Conservation (phyloP, 2,329 filamentous ascomycete species). For the Sclerotinia spermophila region DNA sequence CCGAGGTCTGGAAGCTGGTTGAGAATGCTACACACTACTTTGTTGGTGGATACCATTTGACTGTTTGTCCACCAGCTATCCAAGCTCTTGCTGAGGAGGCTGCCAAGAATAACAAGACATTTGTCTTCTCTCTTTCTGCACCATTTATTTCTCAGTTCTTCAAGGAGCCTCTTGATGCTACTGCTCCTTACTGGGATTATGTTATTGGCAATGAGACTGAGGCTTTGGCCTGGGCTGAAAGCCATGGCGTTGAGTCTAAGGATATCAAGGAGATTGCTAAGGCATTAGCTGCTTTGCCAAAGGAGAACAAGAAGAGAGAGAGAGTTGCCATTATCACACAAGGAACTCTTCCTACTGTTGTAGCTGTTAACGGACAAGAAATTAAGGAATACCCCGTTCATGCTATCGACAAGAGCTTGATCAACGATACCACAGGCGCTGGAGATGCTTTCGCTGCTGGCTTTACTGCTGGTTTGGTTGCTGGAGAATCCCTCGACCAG, state of each 20-base stretch:
- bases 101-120: conserved; percentile 82
- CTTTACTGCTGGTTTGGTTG: conserved; percentile 82
- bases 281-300: conserved; percentile 81
- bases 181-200: conserved; percentile 90
- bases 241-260: conserved; percentile 69
- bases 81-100: conserved; percentile 88
- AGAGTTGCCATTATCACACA: conserved; percentile 91
- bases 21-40: conserved; percentile 88
- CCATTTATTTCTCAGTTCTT: conserved; percentile 98
- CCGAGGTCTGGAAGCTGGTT: conserved; percentile 87
- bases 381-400: conserved; percentile 79
- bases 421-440: conserved; percentile 95
- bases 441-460: conserved; percentile 96
- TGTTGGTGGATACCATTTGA: conserved; percentile 95
- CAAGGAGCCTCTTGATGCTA: conserved; percentile 88
- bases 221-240: conserved; percentile 80
- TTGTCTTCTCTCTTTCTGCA: conserved; percentile 87
- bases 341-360: conserved; percentile 84
- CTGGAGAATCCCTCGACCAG: conserved; percentile 75
- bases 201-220: conserved; percentile 97
- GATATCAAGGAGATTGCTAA: conserved; percentile 83
- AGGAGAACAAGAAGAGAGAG: conserved; percentile 82
- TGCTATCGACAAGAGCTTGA: conserved; percentile 70
- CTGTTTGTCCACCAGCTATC: conserved; percentile 88
- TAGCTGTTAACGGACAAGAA: conserved; percentile 69